Base-by-base conservation (phyloP, 768 basidiomycete genomes). In the Sporobolomyces roseus region DNA sequence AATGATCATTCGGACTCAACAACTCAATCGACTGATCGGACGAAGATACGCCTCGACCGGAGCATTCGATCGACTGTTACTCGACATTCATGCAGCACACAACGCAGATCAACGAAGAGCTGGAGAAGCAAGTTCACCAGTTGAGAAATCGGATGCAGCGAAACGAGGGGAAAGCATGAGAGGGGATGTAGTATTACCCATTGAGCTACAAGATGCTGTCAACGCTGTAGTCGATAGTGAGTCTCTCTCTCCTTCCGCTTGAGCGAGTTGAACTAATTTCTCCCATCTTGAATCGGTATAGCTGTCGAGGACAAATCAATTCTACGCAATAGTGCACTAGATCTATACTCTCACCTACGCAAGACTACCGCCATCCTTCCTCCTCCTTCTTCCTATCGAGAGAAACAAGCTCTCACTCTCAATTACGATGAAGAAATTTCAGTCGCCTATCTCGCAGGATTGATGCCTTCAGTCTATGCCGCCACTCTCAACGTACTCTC, bases 381-480 rank as follows among this genome's bases (percentile, higher is more conserved):
- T 29, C 55, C 80, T 33, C 81, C 82, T 53, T 76, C 78, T 16
- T 75, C 75, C 13, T 72, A 75, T 2, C 67, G 29, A 29, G 61
- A 66, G 27, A 82, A 91, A 91, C 85, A 93, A 92, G 83, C 82
- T 88, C 79, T 90, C 75, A 70, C 67, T 76, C 60, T 68, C 71
- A 68, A 36, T 55, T 72, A 51, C 72, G 73, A 83, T 46, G 82
- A 84, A 62, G 83, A 88, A 32, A 89, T 92, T 71, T 90, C 87
- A 29, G 86, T 88, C 30, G 91, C 91, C 7, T 93, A 92, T 77
- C 87, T 88, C 19, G 86, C 89, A 17, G 83, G 93, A 55, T 88
- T 87, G n/a, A 83, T 93, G 71, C 91, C 91, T 1, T 85, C 87
- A 4, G 88, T 92, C 79, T 93, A 89, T 77, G 85, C 90, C 52